These are phyloP conservation scores for Boletus sp. DNA, from an alignment of 1,284 basidiomycete species.

Conservation along the genomic window DNA sequence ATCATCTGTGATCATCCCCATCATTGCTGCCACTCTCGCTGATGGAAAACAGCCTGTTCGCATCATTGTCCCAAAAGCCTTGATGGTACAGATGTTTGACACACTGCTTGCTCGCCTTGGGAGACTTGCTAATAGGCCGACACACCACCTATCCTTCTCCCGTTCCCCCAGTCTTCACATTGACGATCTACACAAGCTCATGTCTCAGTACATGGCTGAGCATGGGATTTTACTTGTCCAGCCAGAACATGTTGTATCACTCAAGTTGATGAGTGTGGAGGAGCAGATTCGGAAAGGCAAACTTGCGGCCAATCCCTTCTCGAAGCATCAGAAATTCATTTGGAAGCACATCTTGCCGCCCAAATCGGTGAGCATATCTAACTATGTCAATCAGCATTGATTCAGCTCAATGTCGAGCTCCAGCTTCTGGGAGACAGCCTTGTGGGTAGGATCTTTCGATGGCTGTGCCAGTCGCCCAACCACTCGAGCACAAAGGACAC, in stretches of 20 bases:
- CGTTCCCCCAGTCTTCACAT: slow-evolving; percentile 17
- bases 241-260: not conserved
- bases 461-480: not conserved
- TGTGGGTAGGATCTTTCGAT: not conserved
- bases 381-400: not conserved
- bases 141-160: slow-evolving; percentile 50
- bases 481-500: not conserved
- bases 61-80: slow-evolving; percentile 47
- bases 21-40: slow-evolving; percentile 41
- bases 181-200: not conserved
- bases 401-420: no score
- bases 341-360: not conserved
- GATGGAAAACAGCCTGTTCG: slow-evolving; percentile 44
- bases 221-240: not conserved
- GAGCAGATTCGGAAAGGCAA: not conserved
- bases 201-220: not conserved
- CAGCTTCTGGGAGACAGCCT: not conserved
- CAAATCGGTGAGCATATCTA: not conserved
- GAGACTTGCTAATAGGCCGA: slow-evolving; percentile 42
- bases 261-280: not conserved
- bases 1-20: slow-evolving; percentile 52
- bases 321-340: no score
- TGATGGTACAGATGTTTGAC: slow-evolving; percentile 45
- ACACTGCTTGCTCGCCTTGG: slow-evolving; percentile 42
- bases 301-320: fast-evolving